Evolutionary conservation across 2,329 filamentous ascomycete genomes (phyloP).

Genomic region (Fusarium heterosporum): DNA sequence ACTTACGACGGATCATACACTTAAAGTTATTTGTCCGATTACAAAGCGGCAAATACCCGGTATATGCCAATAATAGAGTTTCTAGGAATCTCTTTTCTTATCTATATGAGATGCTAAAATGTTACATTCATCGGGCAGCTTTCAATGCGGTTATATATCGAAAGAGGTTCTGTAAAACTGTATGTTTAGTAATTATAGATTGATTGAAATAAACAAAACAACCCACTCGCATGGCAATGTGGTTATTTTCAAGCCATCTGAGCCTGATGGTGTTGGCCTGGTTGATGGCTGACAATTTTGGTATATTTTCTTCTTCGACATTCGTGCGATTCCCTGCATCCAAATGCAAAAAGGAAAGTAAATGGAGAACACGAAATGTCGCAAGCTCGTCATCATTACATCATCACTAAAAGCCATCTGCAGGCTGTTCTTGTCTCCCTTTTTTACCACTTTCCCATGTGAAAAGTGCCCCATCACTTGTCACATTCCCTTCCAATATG

Average conservation of each 20-base stretch:
- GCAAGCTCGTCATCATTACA: neutral
- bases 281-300: neutral
- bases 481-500: neutral
- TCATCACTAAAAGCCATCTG: neutral
- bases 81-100: conserved; percentile 2
- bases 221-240: no score
- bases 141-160: no score
- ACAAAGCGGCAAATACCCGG: no score
- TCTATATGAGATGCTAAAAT: no score
- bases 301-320: neutral
- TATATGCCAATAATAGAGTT: neutral
- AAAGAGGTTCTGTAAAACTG: neutral
- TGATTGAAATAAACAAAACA: no score
- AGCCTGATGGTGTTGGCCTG: neutral
- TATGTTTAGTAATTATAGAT: neutral
- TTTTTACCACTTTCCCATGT: neutral
- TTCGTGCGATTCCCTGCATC: neutral
- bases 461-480: neutral
- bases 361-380: neutral
- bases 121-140: no score
- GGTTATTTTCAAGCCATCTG: neutral
- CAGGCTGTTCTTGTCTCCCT: neutral
- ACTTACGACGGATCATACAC: neutral
- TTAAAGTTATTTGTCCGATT: neutral
- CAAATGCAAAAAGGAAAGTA: neutral